These are phyloP conservation scores for Cladobotryum mycophilum DNA, from an alignment of 2,329 filamentous ascomycete genomes.

Conservation along the genomic window DNA sequence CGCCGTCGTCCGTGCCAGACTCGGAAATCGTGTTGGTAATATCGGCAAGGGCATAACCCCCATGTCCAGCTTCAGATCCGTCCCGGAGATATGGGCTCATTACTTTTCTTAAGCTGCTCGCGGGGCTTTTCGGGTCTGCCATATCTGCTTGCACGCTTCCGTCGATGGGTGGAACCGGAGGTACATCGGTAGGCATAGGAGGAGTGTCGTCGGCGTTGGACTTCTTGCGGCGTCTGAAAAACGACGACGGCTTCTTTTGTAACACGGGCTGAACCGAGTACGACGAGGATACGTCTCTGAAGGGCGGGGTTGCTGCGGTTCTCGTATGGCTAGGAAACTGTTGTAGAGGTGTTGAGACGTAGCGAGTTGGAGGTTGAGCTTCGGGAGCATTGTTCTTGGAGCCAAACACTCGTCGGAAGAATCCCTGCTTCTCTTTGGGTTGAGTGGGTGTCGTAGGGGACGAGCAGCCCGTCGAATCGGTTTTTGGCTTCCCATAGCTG, in stretches of 20 bases:
- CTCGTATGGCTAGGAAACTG: constrained; percentile 25
- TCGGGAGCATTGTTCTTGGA: constrained; percentile 46
- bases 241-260: constrained; percentile 88
- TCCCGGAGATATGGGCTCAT: constrained; percentile 74
- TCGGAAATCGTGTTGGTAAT: constrained; percentile 17
- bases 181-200: constrained; percentile 45
- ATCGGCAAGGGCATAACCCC: constrained; percentile 17
- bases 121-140: constrained; percentile 50
- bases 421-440: constrained; percentile 69
- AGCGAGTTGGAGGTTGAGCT: constrained; percentile 5
- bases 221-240: constrained; percentile 91
- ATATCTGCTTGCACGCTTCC: constrained; percentile 27
- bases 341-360: constrained; percentile 29
- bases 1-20: constrained; percentile 14
- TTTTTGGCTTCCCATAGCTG: constrained; percentile 53
- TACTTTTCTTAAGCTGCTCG: constrained; percentile 75
- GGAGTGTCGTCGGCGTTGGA: constrained; percentile 68
- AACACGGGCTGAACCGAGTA: constrained; percentile 49
- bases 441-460: constrained; percentile 35
- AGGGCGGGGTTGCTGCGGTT: constrained; percentile 40
- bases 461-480: constrained; percentile 36
- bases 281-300: constrained; percentile 39
- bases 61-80: constrained; percentile 14
- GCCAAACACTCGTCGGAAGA: constrained; percentile 90
- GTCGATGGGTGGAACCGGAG: constrained; percentile 33